phyloP scores from a whole-genome alignment of 768 basidiomycete genomes.

The Serendipita indica region DNA sequence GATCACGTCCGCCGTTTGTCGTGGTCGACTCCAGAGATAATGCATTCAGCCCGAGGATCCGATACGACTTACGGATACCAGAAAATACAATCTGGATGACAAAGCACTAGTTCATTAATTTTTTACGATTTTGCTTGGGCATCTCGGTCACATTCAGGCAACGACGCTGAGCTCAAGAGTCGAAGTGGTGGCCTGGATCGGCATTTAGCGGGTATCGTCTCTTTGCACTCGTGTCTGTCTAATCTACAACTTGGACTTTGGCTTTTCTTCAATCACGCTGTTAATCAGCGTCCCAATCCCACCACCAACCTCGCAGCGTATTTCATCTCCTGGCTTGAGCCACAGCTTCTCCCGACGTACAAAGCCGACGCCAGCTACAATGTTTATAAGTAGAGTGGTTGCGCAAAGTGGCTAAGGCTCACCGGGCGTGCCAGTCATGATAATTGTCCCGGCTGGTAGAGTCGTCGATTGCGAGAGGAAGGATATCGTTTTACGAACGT shows the following conservation, averaged over 20 bases:
- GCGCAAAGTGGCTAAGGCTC: conserved; percentile 2
- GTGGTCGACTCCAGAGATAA: too few relatives aligned
- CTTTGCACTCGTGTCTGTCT: too few relatives aligned
- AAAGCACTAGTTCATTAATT: too few relatives aligned
- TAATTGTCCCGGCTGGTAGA: conserved; percentile 64
- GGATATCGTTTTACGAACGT: conserved; percentile 56
- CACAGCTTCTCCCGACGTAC: conserved; percentile 53
- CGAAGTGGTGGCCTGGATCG: too few relatives aligned
- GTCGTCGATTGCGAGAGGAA: conserved; percentile 78
- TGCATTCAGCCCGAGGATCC: too few relatives aligned
- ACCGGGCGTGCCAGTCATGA: conserved; percentile 40
- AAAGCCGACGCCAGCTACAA: conserved; percentile 72
- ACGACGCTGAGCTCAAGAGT: too few relatives aligned
- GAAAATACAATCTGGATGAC: too few relatives aligned
- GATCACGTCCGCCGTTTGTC: too few relatives aligned
- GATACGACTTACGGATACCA: too few relatives aligned
- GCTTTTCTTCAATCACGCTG: conserved; percentile 51
- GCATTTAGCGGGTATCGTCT: too few relatives aligned
- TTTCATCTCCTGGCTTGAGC: conserved; percentile 58
- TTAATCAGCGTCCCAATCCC: conserved; percentile 74
- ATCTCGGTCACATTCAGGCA: too few relatives aligned
- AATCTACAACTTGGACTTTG: background rate
- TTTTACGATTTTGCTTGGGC: too few relatives aligned
- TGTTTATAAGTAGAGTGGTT: conserved; percentile 26
- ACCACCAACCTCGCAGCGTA: conserved; percentile 49